Evolutionary conservation across 495 filamentous ascomycete species (phyloP), one percentile per base, ranked within the genome.

Genomic region (Aspergillus kassunensis): DNA sequence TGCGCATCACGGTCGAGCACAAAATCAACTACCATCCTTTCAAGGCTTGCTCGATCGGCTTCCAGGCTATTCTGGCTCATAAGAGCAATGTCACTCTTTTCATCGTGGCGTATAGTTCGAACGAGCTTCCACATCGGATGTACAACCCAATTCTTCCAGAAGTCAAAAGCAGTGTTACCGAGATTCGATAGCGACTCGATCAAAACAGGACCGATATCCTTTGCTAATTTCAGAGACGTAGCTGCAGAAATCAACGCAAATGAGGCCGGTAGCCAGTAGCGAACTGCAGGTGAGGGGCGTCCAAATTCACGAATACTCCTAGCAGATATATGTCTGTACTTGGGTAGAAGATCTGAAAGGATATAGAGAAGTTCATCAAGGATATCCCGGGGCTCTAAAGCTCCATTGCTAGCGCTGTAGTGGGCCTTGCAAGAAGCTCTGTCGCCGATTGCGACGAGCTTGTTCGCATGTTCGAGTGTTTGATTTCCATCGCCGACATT

Each of bases 1-100:
- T 70, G 62, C 24, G 77, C 72, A 5, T 87, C 83, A 58, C 89
- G 86, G 50, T 95, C 89, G 13, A 83, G 71, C 6, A 89, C 86
- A 71, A 97, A 98, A 58, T 97, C 91, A 13, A 97, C 85, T 2
- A 97, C 93, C 93, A 98, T 98, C 30, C 93, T 83, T 65, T 98
- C 93, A 36, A 98, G 73, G 57, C 90, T 96, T 16, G 88, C 88
- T 39, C 89, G 83, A 59, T 98, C 93, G 15, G 89, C 90, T 63
- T 86, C 81, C 19, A 98, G 74, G 57, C 89, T 95, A 55, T 88
- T 85, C 42, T 87, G 88, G 69, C 89, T 95, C 88, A 97, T 93
- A 52, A 98, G 86, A 16, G 91, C 90, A 49, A 98, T 91, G 63
- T 96, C 92, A 56, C 88, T 95, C 55, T 82, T 86, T 50, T 86